A percentile compares a stretch with the other conserved stretches of the same genome.
Conservation (phyloP, 2,329 filamentous ascomycete species). For the Aspergillus hortae region DNA sequence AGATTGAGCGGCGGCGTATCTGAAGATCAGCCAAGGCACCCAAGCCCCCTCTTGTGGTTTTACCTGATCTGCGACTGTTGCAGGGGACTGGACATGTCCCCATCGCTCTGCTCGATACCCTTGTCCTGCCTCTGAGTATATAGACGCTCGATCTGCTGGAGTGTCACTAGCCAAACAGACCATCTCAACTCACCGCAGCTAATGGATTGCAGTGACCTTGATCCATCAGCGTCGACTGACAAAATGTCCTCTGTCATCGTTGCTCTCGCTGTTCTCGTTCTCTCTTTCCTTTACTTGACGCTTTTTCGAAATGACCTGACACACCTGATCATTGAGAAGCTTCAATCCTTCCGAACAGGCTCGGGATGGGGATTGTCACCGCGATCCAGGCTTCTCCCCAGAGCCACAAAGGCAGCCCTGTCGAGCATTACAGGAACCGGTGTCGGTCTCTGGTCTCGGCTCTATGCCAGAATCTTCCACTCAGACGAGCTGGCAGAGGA, state of each 20-base stretch:
- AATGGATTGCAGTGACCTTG: no score
- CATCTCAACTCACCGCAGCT: no score
- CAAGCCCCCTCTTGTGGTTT: neutral
- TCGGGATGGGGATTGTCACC: neutral
- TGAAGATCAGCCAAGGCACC: neutral
- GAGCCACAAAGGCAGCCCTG: constrained; percentile 4
- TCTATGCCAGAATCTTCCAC: constrained; percentile 10
- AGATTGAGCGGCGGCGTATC: neutral
- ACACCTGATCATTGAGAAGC: neutral
- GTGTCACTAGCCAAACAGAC: no score
- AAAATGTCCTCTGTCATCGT: neutral
- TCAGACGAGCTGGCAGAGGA: constrained; percentile 7
- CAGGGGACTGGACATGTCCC: no score
- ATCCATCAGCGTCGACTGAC: neutral
- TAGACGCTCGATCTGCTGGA: no score
- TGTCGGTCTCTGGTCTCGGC: constrained; percentile 3
- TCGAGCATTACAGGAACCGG: constrained; percentile 6
- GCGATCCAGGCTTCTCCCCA: neutral
- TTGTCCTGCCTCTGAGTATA: no score
- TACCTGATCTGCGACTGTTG: neutral
- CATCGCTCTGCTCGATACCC: no score
- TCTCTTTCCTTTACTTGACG: neutral
- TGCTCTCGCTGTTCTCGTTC: neutral
- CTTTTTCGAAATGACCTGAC: neutral
- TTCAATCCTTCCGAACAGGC: neutral